A percentile compares a stretch with the other conserved stretches of the same genome.
Evolutionary conservation across 345 rosid genomes (phyloP).

Genomic region (Gynandropsis gynandra): DNA sequence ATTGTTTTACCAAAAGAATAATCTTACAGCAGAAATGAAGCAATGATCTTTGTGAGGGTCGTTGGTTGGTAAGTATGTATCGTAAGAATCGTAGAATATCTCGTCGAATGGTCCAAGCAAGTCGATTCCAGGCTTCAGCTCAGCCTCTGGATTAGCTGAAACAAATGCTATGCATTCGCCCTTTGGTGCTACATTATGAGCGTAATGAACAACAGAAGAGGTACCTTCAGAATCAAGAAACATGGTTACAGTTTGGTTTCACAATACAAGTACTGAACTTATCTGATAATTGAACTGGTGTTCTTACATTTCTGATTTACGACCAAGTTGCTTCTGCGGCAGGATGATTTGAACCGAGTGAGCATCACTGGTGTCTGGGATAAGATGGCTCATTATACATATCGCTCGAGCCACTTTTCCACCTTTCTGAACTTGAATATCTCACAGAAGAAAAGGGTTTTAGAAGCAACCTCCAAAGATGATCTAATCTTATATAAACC

Average conservation of each 20-base stretch:
- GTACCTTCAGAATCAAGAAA: constrained; percentile 26
- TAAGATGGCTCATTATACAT: constrained; percentile 92
- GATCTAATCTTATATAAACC: too few species aligned
- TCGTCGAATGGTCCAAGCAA: constrained; percentile 84
- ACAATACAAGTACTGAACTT: neutral
- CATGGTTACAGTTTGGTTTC: neutral
- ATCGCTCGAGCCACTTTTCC: constrained; percentile 90
- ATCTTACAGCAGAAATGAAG: constrained; percentile 78
- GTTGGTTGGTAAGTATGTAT: constrained; percentile 72
- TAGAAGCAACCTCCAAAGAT: neutral
- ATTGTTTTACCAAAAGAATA: constrained; percentile 17
- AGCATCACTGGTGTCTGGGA: constrained; percentile 81
- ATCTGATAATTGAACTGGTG: constrained; percentile 2
- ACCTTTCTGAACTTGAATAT: constrained; percentile 59
- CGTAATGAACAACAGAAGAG: constrained; percentile 87
- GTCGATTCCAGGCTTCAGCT: constrained; percentile 80
- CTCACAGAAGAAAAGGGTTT: neutral
- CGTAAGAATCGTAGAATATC: constrained; percentile 74
- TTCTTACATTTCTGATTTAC: constrained; percentile 80
- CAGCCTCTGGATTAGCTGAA: constrained; percentile 64
- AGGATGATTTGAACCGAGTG: constrained; percentile 89
- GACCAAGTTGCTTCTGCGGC: constrained; percentile 95
- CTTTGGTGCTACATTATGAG: constrained; percentile 94
- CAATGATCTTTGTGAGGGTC: constrained; percentile 76
- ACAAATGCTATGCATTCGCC: constrained; percentile 97